Percentiles rank a stretch among this genome's conserved stretches.
Conservation (phyloP, 495 filamentous ascomycete species). For the Gamarada debralockiae region DNA sequence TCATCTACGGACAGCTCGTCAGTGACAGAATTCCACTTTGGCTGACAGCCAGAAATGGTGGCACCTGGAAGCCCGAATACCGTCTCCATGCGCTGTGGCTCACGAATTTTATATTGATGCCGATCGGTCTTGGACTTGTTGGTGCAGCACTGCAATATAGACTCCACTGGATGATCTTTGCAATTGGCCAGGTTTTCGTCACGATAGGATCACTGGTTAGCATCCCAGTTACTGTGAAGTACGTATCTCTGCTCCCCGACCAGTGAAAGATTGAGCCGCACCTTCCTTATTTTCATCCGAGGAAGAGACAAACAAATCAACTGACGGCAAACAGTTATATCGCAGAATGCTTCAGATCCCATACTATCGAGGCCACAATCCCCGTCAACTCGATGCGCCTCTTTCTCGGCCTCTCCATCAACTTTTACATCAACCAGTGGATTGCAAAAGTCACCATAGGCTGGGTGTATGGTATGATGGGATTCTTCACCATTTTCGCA, state of each 20-base stretch:
- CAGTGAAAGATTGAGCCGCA: background rate
- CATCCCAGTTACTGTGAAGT: background rate
- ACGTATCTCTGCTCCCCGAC: too few species aligned
- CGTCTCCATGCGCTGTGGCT: conserved; percentile 42
- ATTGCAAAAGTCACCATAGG: conserved; percentile 39
- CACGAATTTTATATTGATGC: conserved; percentile 24
- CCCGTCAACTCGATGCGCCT: conserved; percentile 40
- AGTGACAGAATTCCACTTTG: conserved; percentile 43
- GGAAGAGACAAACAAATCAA: too few species aligned
- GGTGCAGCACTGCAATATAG: background rate
- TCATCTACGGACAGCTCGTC: conserved; percentile 15
- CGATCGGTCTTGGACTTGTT: background rate
- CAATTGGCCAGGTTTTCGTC: background rate
- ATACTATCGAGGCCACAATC: conserved; percentile 38
- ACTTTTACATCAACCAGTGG: conserved; percentile 45
- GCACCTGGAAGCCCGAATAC: conserved; percentile 47
- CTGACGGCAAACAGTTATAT: too few species aligned
- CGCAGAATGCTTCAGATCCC: conserved; percentile 35
- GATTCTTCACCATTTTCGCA: conserved; percentile 39
- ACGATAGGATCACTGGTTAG: background rate
- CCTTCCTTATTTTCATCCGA: too few species aligned
- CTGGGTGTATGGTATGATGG: conserved; percentile 50
- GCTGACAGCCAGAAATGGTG: conserved; percentile 29
- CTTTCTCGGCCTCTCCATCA: conserved; percentile 37
- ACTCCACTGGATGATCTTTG: background rate